phyloP scores from a whole-genome alignment of 2,329 filamentous ascomycete genomes.

The Claviceps sp. region DNA sequence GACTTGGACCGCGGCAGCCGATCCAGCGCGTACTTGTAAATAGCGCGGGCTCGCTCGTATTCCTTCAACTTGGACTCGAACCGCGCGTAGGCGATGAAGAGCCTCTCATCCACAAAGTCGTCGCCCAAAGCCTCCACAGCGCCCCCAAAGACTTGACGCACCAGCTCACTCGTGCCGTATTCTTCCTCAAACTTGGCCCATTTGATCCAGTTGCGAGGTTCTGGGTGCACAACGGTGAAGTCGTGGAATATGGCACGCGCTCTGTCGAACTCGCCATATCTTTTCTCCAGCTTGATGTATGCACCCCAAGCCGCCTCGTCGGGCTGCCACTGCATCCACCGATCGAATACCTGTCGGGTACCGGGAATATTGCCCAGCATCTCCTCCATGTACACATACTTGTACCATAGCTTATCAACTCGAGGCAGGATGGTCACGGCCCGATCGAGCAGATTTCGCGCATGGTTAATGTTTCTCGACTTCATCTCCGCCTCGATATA shows the following conservation, averaged over 20 bases:
- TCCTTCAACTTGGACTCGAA: conserved; percentile 94
- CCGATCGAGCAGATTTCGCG: conserved; percentile 82
- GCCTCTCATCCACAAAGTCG: conserved; percentile 88
- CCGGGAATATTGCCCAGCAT: conserved; percentile 89
- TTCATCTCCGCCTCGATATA: conserved; percentile 98
- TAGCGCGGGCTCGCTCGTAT: conserved; percentile 81
- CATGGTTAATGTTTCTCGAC: conserved; percentile 84
- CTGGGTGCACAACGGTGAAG: conserved; percentile 85
- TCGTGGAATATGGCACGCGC: conserved; percentile 82
- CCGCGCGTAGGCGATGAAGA: conserved; percentile 91
- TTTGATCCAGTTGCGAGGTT: conserved; percentile 95
- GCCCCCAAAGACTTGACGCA: conserved; percentile 79
- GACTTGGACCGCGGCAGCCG: conserved; percentile 81
- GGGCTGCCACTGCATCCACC: conserved; percentile 98
- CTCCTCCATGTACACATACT: conserved; percentile 98
- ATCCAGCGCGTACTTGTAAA: conserved; percentile 94
- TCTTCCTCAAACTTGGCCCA: conserved; percentile 98
- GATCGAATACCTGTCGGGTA: conserved; percentile 85
- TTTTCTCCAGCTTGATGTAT: conserved; percentile 94
- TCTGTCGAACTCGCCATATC: conserved; percentile 82
- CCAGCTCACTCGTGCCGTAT: conserved; percentile 78
- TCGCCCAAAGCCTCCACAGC: conserved; percentile 85
- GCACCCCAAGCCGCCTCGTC: conserved; percentile 91
- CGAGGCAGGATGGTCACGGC: conserved; percentile 86
- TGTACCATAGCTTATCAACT: conserved; percentile 97